A percentile compares a stretch with the other conserved stretches of the same genome.
Evolutionary conservation across 768 basidiomycete species (phyloP).

Genomic region (Pulveroboletus sp.): DNA sequence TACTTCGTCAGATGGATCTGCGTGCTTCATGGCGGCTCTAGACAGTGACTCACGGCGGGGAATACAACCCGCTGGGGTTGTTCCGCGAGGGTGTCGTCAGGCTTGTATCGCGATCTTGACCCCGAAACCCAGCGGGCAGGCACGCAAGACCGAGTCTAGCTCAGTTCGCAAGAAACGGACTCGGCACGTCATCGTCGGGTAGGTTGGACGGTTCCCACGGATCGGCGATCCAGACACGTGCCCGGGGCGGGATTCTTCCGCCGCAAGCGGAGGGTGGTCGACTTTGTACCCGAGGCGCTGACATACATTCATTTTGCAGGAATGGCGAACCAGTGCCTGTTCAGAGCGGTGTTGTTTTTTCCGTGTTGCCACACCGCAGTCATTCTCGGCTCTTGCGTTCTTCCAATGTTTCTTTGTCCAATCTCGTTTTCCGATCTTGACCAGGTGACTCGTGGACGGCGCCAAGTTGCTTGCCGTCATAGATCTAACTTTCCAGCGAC

Average conservation of each 20-base stretch:
- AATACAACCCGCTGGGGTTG: constrained; percentile 11
- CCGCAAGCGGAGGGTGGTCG: constrained; percentile 14
- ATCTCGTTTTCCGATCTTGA: constrained; percentile 21
- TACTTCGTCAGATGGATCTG: too few relatives aligned
- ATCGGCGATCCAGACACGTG: not conserved
- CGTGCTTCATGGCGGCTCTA: too few relatives aligned
- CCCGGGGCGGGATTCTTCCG: constrained; percentile 14
- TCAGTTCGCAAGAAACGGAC: too few relatives aligned
- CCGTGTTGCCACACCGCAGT: constrained; percentile 22
- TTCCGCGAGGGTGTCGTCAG: too few relatives aligned
- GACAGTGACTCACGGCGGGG: too few relatives aligned
- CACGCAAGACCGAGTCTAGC: too few relatives aligned
- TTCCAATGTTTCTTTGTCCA: constrained; percentile 17
- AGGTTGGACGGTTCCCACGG: not conserved
- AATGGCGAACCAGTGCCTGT: constrained; percentile 19
- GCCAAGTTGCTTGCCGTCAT: constrained; percentile 24
- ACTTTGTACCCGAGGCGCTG: constrained; percentile 20
- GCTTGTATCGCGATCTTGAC: too few relatives aligned
- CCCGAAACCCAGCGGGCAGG: too few relatives aligned
- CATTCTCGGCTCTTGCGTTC: constrained; percentile 15
- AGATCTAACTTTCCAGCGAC: constrained; percentile 25
- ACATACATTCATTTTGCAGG: constrained; percentile 23
- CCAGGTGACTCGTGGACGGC: constrained; percentile 24
- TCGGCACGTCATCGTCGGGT: too few relatives aligned
- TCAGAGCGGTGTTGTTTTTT: constrained; percentile 23